Evolutionary conservation across 768 basidiomycete species (phyloP).

Genomic region (Leccinum rimulosum): DNA sequence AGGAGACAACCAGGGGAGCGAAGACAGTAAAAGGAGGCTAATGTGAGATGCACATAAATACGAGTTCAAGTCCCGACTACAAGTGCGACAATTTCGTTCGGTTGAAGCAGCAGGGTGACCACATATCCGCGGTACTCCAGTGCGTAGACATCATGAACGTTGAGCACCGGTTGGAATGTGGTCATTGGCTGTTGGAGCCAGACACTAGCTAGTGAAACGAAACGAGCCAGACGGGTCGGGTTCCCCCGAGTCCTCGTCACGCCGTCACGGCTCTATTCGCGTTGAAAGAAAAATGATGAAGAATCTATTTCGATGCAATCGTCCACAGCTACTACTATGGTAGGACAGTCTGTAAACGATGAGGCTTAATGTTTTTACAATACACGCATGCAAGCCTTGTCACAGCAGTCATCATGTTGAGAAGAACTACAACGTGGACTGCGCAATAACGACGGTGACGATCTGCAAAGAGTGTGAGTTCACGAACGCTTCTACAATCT

Average conservation of each 20-base stretch:
- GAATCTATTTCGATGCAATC: too few relatives aligned
- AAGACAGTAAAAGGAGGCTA: slow-evolving; percentile 59
- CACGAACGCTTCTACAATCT: not conserved
- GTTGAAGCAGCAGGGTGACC: slow-evolving; percentile 43
- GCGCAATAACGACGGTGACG: slow-evolving; percentile 85
- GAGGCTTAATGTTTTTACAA: too few relatives aligned
- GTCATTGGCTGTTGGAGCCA: slow-evolving; percentile 33
- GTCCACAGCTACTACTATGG: too few relatives aligned
- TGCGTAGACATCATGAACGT: slow-evolving; percentile 35
- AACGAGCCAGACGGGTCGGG: slow-evolving; percentile 6
- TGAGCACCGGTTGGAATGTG: slow-evolving; percentile 46
- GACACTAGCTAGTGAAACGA: not conserved
- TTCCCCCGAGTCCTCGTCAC: not conserved
- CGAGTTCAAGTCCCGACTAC: slow-evolving; percentile 54
- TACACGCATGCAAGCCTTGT: too few relatives aligned
- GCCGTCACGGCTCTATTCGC: too few relatives aligned
- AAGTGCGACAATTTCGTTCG: slow-evolving; percentile 59
- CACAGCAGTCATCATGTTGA: not conserved
- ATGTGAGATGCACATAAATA: slow-evolving; percentile 53
- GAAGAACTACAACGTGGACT: slow-evolving; percentile 45
- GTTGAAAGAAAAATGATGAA: too few relatives aligned
- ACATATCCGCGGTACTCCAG: slow-evolving; percentile 15
- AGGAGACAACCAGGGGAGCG: slow-evolving; percentile 75
- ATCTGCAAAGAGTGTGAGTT: slow-evolving; percentile 44
- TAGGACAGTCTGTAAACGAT: too few relatives aligned